Base-by-base conservation (phyloP, 75 land plant species). In the Sequoia sempervirens region DNA sequence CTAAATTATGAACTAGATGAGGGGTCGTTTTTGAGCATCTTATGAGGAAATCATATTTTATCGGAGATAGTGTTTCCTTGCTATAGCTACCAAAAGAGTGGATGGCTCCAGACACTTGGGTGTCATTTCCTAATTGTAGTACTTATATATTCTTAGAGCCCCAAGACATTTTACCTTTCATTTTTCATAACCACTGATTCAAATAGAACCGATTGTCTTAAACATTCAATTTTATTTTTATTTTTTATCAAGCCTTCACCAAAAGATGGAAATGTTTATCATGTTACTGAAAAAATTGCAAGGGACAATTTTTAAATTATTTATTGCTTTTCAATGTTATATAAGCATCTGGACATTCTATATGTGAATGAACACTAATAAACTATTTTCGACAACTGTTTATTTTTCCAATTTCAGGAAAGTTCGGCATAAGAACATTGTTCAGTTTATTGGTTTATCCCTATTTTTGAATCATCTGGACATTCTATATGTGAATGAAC, bases 401-500 rank as follows among this genome's bases (percentile, higher is more conserved):
- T n/a, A 18, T n/a, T 43, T 45, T 45, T 32, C 50, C 50, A 52
- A 45, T 78, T 88, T 26, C 98, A 97, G 99, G 88, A 97, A 97
- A 84, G 95, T 97, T 76, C 89, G 99, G 5, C 99, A 97, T 81
- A 96, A 96, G 86, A 96, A 97, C 84, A 98, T 97, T 78, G 99
- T 97, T 84, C 98, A 96, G 89, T 97, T 97, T 75, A 96, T 97
- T 83, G 98, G 99, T 79, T 98, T n/a, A n/a, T 47, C 14, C 8
- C 52, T 80, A 32, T 32, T 15, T 46, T 46, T 41, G 81, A 50
- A 52, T 28, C 12, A 52, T 45, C 11, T 80, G 61, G 37, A 6
- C 36, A 53, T 14, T 80, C 18, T 47, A 80, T 46, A 32, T 80
- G 28, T 28, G 61, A 32, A 46, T 30, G 32, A 52, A 36, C 10